Evolutionary conservation across 169 alveolate genomes (phyloP).

Genomic region (Amoebophrya sp.): DNA sequence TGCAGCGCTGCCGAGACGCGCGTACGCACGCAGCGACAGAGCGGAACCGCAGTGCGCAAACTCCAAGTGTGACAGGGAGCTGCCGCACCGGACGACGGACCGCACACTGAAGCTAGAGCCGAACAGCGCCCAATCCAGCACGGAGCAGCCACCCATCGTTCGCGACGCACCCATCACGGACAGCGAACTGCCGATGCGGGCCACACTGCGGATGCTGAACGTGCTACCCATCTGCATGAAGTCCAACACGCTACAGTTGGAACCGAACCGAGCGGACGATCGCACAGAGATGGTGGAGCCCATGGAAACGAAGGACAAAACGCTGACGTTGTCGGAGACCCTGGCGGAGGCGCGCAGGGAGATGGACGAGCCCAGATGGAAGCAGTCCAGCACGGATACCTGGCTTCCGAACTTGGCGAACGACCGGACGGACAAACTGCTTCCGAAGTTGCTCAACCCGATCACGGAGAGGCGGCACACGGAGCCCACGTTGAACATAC

Average conservation of each 20-base stretch:
- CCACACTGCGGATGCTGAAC: neutral
- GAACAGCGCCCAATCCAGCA: conserved; percentile 4
- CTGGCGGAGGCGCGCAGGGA: neutral
- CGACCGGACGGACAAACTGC: conserved; percentile 22
- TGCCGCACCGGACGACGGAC: neutral
- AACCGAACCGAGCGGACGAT: neutral
- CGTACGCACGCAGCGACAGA: neutral
- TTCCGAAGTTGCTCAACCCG: neutral
- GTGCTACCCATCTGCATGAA: conserved; percentile 23
- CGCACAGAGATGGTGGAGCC: neutral
- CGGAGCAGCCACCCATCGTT: neutral
- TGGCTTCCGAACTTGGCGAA: neutral
- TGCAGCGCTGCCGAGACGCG: neutral
- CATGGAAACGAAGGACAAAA: neutral
- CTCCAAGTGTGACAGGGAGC: neutral
- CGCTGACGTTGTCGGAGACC: neutral
- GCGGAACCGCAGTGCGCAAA: conserved; percentile 7
- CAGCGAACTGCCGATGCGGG: conserved; percentile 3
- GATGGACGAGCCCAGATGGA: neutral
- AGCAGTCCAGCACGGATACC: neutral
- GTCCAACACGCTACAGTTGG: neutral
- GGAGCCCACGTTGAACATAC: neutral
- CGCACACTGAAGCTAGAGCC: neutral
- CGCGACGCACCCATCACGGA: neutral
- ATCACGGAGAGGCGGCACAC: conserved; percentile 18